These are phyloP conservation scores for Candida xiaguanensis DNA, from an alignment of 805 yeast species.

Conservation along the genomic window DNA sequence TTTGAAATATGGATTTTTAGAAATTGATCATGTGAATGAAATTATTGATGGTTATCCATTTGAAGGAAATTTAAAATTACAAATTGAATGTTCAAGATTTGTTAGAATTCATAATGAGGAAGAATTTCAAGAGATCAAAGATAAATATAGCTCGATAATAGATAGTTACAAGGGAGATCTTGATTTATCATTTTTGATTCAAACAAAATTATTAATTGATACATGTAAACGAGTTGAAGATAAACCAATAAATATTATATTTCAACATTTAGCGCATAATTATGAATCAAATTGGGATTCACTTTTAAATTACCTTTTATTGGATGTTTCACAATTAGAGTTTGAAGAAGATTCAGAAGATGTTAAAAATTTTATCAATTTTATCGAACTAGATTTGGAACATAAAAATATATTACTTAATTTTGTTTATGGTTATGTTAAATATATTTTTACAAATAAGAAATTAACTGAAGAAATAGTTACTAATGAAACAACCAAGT, in stretches of 20 bases:
- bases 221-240: background rate
- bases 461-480: slow-evolving; percentile 14
- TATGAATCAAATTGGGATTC: slow-evolving; percentile 35
- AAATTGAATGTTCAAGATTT: slow-evolving; percentile 53
- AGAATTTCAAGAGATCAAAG: slow-evolving; percentile 19
- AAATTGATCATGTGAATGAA: slow-evolving; percentile 48
- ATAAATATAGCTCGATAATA: slow-evolving; percentile 1
- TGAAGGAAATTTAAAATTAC: slow-evolving; percentile 20
- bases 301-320: slow-evolving; percentile 37
- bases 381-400: slow-evolving; percentile 22
- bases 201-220: slow-evolving; percentile 10
- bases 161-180: background rate
- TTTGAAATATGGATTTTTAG: slow-evolving; percentile 58
- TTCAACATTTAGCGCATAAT: slow-evolving; percentile 23
- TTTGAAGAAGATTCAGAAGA: slow-evolving; percentile 11
- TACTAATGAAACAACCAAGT: slow-evolving; percentile 16
- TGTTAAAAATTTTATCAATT: slow-evolving; percentile 21
- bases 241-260: slow-evolving; percentile 28
- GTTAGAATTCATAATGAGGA: slow-evolving; percentile 43
- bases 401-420: slow-evolving; percentile 27
- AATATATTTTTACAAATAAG: slow-evolving; percentile 24
- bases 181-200: slow-evolving; percentile 7
- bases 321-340: slow-evolving; percentile 41
- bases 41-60: slow-evolving; percentile 16
- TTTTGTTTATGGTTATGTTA: slow-evolving; percentile 39